Percentiles rank a stretch among this genome's conserved stretches.
Evolutionary conservation across 352 stramenopile species (phyloP).

Genomic region (Elongisporangium undulatum): DNA sequence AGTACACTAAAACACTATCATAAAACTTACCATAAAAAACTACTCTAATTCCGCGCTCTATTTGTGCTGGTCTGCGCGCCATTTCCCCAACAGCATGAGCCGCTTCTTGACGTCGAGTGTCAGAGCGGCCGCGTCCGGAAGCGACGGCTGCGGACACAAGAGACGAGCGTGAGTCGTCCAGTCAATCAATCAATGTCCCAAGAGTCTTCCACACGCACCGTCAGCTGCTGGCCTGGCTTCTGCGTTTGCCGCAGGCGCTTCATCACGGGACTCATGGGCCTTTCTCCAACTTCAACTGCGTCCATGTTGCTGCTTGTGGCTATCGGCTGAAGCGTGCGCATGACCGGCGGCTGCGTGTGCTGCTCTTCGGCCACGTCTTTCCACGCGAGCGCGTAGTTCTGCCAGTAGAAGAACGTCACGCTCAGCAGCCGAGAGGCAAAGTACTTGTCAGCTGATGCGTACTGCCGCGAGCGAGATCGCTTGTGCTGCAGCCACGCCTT

Average conservation of each 20-base stretch:
- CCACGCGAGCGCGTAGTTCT: constrained; percentile 73
- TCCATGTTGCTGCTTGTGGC: constrained; percentile 6
- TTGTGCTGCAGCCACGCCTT: neutral
- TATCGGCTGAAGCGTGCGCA: neutral
- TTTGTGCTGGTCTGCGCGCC: constrained; percentile 8
- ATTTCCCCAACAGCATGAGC: constrained; percentile 44
- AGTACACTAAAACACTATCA: neutral
- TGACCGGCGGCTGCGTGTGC: constrained; percentile 2
- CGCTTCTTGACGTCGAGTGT: constrained; percentile 61
- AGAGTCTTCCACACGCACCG: neutral
- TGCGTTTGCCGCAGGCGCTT: constrained; percentile 41
- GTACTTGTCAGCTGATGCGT: constrained; percentile 17
- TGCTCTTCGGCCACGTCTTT: constrained; percentile 30
- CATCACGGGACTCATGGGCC: constrained; percentile 49
- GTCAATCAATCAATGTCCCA: neutral
- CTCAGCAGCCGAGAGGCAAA: constrained; percentile 24
- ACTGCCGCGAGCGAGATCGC: constrained; percentile 8
- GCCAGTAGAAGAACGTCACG: constrained; percentile 63
- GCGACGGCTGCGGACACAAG: constrained; percentile 5
- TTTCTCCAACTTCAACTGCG: constrained; percentile 12
- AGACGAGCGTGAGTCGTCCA: constrained; percentile 1
- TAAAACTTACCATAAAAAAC: neutral
- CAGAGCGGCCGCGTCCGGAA: constrained; percentile 43
- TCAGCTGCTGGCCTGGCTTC: neutral
- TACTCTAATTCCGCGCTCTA: neutral